Conservation (phyloP, 1,284 basidiomycete genomes). For the Papiliotrema terrestris region DNA sequence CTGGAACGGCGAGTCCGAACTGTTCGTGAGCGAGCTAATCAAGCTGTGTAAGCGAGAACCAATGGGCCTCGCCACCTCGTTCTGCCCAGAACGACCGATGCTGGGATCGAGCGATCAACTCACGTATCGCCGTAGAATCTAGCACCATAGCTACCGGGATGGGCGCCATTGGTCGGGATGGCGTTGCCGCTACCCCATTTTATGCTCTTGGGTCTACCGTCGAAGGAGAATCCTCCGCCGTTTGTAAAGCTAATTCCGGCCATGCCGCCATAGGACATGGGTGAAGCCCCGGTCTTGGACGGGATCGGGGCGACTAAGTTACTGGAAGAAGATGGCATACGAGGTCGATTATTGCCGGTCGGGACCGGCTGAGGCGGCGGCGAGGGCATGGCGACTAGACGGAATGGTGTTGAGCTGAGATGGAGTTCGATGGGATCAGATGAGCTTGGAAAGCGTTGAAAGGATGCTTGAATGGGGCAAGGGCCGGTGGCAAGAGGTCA, state of each 20-base stretch:
- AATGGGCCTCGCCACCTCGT: neutral
- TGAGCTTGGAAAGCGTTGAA: too few relatives aligned
- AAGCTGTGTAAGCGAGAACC: neutral
- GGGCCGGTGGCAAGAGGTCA: too few relatives aligned
- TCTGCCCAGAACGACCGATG: too few relatives aligned
- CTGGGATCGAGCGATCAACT: slow-evolving; percentile 9
- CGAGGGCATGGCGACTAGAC: slow-evolving; percentile 3
- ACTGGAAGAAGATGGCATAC: neutral
- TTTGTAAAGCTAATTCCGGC: slow-evolving; percentile 42
- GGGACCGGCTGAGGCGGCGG: slow-evolving; percentile 8
- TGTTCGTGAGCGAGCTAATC: slow-evolving; percentile 3
- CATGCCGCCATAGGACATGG: slow-evolving; percentile 45
- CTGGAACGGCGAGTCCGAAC: slow-evolving; percentile 35
- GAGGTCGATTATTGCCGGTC: neutral
- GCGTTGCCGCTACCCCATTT: slow-evolving; percentile 11
- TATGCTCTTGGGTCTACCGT: slow-evolving; percentile 16
- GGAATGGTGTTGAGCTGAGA: neutral
- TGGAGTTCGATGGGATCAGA: neutral
- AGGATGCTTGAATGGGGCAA: too few relatives aligned
- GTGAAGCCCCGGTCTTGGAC: slow-evolving; percentile 29
- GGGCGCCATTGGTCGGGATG: slow-evolving; percentile 6
- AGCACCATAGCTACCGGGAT: slow-evolving; percentile 36
- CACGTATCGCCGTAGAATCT: slow-evolving; percentile 43
- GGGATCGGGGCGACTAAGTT: slow-evolving; percentile 4
- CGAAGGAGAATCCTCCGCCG: slow-evolving; percentile 40